Evolutionary conservation across 139 green algal species (phyloP).

Genomic region (Marvania coccoides): DNA sequence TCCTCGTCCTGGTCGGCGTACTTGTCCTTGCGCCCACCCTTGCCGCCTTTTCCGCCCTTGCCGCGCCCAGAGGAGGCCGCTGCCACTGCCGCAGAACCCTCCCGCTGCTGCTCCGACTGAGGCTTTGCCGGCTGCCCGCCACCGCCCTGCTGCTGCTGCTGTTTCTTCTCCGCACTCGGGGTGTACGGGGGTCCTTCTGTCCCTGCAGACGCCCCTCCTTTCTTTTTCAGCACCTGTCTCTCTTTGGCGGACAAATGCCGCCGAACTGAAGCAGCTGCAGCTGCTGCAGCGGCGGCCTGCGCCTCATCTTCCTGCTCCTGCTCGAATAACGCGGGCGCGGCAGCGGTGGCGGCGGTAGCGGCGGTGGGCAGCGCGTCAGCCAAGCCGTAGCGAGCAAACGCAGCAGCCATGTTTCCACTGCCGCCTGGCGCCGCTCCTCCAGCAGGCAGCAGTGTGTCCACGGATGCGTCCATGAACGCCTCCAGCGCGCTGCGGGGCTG

Average conservation of each 20-base stretch:
- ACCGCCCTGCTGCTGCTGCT: conserved; percentile 11
- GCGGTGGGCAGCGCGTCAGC: neutral
- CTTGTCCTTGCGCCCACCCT: conserved; percentile 53
- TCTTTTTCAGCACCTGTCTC: conserved; percentile 49
- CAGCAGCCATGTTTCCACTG: neutral
- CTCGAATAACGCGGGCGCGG: neutral
- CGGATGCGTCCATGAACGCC: conserved; percentile 54
- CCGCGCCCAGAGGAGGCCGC: conserved; percentile 33
- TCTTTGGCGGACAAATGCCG: conserved; percentile 64
- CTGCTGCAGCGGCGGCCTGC: neutral
- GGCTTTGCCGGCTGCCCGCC: conserved; percentile 1
- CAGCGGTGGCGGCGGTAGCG: neutral
- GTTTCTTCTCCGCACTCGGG: neutral
- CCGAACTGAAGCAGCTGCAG: conserved; percentile 6
- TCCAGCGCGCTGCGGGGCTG: conserved; percentile 39
- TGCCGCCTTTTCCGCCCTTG: conserved; percentile 71
- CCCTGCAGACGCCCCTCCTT: neutral
- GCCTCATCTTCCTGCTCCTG: neutral
- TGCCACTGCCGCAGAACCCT: conserved; percentile 3
- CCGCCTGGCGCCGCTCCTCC: neutral
- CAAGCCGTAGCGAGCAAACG: conserved; percentile 34
- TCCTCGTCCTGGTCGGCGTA: conserved; percentile 94
- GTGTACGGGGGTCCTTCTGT: neutral
- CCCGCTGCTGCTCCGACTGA: conserved; percentile 8
- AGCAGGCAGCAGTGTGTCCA: conserved; percentile 36